Base-by-base conservation (phyloP, 176 grass and related monocot species). In the Areca catechu region DNA sequence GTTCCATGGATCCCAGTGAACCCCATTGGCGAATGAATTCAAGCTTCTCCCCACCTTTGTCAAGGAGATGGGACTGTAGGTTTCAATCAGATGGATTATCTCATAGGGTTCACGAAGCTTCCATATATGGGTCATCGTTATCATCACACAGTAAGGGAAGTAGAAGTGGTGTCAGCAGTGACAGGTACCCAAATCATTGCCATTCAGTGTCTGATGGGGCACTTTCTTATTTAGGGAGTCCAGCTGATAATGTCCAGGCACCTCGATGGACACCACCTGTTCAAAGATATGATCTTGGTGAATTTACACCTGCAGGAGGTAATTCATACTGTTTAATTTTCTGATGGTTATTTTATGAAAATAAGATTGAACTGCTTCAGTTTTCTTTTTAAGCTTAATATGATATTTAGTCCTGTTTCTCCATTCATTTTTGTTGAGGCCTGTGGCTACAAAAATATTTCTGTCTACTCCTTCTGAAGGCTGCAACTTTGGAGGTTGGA, bases 171-270 rank as follows among this genome's bases (percentile, higher is more conserved):
- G 76, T 85, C 71, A 76, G 64, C 51, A 83, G 75, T 76, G 79
- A 86, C 25, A 80, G 80, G 64, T 77, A 77, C 69, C 76, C 70
- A 55, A 86, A 83, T 73, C 86, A 90, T 54, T 83, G 87, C 50
- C 91, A 96, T 77, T 96, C 86, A 57, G 71, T 82, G 24, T 97
- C 87, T 77, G 93, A 97, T 75, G 93, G 93, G 23, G 87, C 87
- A 58, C 65, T 91, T 22, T 97, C 93, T 65, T 91, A 91, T 72
- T 82, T 88, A 52, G 93, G 78, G 62, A 97, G 87, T 69, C 87
- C 93, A 53, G 65, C 83, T 70, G 93, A 97, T 48, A 82, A 76
- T 68, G 55, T 96, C 61, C 83, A 83, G 30, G 79, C 80, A 60
- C 77, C 80, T 53, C 74, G 87, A 24, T 91, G 87, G 87, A 97